Conservation (phyloP, 2,329 filamentous ascomycete species). For the Colletotrichum echinochloae region DNA sequence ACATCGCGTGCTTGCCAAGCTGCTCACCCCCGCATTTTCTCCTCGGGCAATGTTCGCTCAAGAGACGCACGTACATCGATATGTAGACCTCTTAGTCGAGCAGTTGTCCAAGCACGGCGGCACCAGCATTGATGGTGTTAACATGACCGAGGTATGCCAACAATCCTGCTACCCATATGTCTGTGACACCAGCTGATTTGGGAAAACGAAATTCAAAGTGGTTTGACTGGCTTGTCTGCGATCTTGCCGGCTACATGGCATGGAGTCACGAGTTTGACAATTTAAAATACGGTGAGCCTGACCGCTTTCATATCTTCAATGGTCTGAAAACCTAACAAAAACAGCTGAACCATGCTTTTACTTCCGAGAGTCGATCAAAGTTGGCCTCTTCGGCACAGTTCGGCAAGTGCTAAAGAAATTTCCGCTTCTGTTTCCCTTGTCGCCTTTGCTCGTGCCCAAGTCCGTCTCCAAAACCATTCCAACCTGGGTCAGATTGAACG, state of each 20-base stretch:
- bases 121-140: not conserved
- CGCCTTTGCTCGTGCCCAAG: not conserved
- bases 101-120: not conserved
- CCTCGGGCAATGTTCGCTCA: not conserved
- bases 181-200: not conserved
- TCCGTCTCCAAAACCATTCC: not conserved
- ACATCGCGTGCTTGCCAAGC: not conserved
- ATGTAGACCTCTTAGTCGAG: not conserved
- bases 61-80: not conserved
- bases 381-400: not conserved
- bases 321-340: not conserved
- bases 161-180: not conserved
- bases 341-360: not conserved
- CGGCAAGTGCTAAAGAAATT: not conserved
- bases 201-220: not conserved
- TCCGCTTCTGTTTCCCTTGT: not conserved
- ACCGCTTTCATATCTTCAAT: not conserved
- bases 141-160: not conserved
- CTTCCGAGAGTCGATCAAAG: not conserved
- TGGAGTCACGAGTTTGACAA: not conserved
- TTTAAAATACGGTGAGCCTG: not conserved
- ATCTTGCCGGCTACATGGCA: not conserved
- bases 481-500: not conserved
- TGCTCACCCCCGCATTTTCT: not conserved
- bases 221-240: not conserved